Percentiles rank a stretch among this genome's conserved stretches.
phyloP scores from a whole-genome alignment of 345 rosid genomes.

The Populus euphratica region DNA sequence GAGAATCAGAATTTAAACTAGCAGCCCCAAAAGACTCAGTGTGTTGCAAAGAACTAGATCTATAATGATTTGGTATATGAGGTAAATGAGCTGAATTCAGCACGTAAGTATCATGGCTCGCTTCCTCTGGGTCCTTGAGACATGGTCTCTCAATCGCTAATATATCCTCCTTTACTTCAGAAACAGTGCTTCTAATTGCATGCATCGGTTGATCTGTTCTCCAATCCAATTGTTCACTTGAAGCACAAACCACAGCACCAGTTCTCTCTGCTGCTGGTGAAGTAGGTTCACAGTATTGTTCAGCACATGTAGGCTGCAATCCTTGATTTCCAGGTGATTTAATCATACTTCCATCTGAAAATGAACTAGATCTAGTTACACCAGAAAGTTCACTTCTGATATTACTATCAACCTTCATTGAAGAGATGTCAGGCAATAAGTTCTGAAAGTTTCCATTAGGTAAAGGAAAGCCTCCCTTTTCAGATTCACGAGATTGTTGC shows the following conservation, averaged over 20 bases:
- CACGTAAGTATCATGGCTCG: constrained; percentile 25
- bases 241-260: constrained; percentile 11
- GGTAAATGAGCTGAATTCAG: constrained; percentile 38
- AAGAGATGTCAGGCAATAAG: constrained; percentile 26
- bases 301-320: constrained; percentile 26
- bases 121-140: constrained; percentile 56
- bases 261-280: constrained; percentile 31
- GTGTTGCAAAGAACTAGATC: constrained; percentile 40
- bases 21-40: constrained; percentile 15
- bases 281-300: constrained; percentile 13
- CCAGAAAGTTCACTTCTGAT: constrained; percentile 32
- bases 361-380: constrained; percentile 22
- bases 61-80: constrained; percentile 36
- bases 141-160: constrained; percentile 56
- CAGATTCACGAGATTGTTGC: constrained; percentile 4
- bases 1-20: constrained; percentile 32
- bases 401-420: constrained; percentile 37
- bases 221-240: constrained; percentile 10
- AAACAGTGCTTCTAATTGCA: constrained; percentile 9
- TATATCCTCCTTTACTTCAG: constrained; percentile 59
- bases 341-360: constrained; percentile 39
- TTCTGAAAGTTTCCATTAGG: constrained; percentile 13
- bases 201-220: constrained; percentile 8
- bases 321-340: constrained; percentile 35
- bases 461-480: constrained; percentile 12